Percentiles rank a stretch among this genome's conserved stretches.
These are phyloP conservation scores for Kwoniella europaea DNA, from an alignment of 768 basidiomycete genomes.

Conservation along the genomic window DNA sequence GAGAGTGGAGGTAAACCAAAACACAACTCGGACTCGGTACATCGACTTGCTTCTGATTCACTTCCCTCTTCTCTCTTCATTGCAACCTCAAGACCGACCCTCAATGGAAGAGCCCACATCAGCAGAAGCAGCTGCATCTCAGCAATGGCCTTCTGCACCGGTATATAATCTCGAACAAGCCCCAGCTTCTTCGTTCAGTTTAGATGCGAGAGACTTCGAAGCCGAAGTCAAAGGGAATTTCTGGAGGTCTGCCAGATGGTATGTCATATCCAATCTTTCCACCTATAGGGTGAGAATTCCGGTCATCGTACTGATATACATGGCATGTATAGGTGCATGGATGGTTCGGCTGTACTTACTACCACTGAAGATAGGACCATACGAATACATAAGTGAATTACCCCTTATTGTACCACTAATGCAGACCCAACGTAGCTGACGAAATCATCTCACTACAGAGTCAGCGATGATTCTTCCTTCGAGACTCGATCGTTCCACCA, in stretches of 20 bases:
- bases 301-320: background rate
- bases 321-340: constrained; percentile 67
- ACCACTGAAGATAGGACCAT: constrained; percentile 75
- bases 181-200: background rate
- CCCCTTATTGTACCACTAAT: background rate
- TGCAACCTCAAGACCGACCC: background rate
- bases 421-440: background rate
- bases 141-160: constrained; percentile 30
- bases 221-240: constrained; percentile 61
- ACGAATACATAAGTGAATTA: constrained; percentile 62
- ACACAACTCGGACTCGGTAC: too few relatives aligned
- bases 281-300: background rate
- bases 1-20: constrained; percentile 3
- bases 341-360: constrained; percentile 71
- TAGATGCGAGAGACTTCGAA: constrained; percentile 13
- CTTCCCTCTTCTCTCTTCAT: background rate
- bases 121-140: background rate
- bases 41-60: background rate
- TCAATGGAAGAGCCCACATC: background rate
- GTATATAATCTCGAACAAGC: constrained; percentile 21
- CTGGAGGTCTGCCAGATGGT: constrained; percentile 67
- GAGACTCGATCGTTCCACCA: constrained; percentile 61
- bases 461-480: constrained; percentile 21
- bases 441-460: constrained; percentile 1
- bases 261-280: constrained; percentile 9